These are phyloP conservation scores for Fusarium torulosum DNA, from an alignment of 2,329 filamentous ascomycete species.

Conservation along the genomic window DNA sequence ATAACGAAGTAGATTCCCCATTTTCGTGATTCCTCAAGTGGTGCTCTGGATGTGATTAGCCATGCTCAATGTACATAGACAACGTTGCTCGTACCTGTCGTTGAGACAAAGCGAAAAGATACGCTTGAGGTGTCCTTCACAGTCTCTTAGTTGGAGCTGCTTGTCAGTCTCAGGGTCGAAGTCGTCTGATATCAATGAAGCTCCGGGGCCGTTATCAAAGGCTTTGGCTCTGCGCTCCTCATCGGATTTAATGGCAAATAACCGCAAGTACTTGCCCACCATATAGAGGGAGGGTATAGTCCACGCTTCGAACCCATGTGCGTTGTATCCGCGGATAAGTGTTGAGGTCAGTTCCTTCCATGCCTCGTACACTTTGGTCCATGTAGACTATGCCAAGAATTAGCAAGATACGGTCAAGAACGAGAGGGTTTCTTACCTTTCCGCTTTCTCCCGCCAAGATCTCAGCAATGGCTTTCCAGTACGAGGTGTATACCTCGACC, in stretches of 20 bases:
- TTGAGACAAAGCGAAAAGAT: conserved; percentile 92
- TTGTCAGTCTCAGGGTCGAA: conserved; percentile 81
- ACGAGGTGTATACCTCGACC: conserved; percentile 85
- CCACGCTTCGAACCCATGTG: conserved; percentile 84
- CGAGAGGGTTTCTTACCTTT: conserved; percentile 49
- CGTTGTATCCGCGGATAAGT: conserved; percentile 85
- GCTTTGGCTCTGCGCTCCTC: conserved; percentile 66
- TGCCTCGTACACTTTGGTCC: conserved; percentile 84
- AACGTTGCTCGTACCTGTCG: conserved; percentile 74
- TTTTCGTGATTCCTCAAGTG: conserved; percentile 90
- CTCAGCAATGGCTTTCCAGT: conserved; percentile 85
- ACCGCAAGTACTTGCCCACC: conserved; percentile 85
- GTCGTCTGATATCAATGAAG: conserved; percentile 78
- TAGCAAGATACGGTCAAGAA: conserved; percentile 13
- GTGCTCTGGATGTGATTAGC: conserved; percentile 63
- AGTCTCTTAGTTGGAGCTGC: conserved; percentile 89
- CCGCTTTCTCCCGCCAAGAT: conserved; percentile 68
- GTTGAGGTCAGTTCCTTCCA: conserved; percentile 88
- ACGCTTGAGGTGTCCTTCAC: conserved; percentile 88
- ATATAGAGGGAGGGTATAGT: conserved; percentile 91
- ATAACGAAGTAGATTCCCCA: conserved; percentile 98
- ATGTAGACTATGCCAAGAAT: conserved; percentile 65
- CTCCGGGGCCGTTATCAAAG: conserved; percentile 54
- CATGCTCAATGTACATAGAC: background rate
- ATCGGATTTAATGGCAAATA: conserved; percentile 93